Conservation (phyloP, 768 basidiomycete genomes). For the Collybiopsis confluens region DNA sequence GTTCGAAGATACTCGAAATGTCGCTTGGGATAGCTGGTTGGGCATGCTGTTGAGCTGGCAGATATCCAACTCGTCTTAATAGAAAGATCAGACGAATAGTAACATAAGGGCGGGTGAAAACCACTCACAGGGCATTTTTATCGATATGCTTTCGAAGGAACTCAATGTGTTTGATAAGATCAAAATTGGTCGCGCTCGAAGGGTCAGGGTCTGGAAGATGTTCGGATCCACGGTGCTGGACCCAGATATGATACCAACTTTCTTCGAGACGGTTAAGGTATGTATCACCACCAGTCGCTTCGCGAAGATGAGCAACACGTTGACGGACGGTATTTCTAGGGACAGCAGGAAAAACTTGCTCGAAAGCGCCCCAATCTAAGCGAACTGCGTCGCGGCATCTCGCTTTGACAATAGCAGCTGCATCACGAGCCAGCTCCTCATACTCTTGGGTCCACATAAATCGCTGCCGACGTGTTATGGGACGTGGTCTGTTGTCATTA, state of each 20-base stretch:
- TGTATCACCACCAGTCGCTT: conserved; percentile 60
- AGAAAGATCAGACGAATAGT: conserved; percentile 13
- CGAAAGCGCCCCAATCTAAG: conserved; percentile 68
- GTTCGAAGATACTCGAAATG: conserved; percentile 36
- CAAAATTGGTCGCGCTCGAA: conserved; percentile 65
- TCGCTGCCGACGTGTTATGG: conserved; percentile 47
- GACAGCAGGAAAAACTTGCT: conserved; percentile 78
- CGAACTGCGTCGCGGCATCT: conserved; percentile 61
- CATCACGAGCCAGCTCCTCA: conserved; percentile 86
- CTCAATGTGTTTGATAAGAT: conserved; percentile 75
- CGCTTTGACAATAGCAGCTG: conserved; percentile 74
- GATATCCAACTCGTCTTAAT: conserved; percentile 61
- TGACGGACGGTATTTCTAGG: conserved; percentile 68
- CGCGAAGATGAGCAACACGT: conserved; percentile 57
- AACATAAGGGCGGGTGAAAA: background rate
- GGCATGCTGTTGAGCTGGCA: conserved; percentile 35
- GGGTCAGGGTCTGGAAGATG: conserved; percentile 71
- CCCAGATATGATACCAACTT: conserved; percentile 77
- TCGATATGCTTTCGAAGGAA: conserved; percentile 80
- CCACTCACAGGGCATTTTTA: conserved; percentile 79
- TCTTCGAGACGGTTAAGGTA: conserved; percentile 80
- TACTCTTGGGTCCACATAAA: conserved; percentile 85
- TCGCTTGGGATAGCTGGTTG: conserved; percentile 35
- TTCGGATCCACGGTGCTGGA: conserved; percentile 60
- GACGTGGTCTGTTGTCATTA: background rate